These are phyloP conservation scores for Skeletonema potamos DNA, from an alignment of 108 stramenopile species.

Conservation along the genomic window DNA sequence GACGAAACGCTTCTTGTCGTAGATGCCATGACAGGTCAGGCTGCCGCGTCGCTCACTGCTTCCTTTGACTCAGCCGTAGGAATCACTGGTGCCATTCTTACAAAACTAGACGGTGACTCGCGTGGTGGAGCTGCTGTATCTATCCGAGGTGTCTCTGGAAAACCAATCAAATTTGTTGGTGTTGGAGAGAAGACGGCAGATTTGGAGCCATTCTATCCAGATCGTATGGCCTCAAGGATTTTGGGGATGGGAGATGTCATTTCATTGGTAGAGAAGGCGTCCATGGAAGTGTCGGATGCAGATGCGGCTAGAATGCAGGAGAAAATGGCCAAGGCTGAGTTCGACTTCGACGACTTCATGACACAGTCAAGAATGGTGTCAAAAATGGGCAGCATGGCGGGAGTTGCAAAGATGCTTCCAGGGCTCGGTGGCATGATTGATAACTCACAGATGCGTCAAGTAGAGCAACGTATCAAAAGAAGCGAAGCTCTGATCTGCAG, in stretches of 20 bases:
- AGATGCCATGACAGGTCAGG: slow-evolving; percentile 98
- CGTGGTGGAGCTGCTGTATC: slow-evolving; percentile 93
- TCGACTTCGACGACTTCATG: slow-evolving; percentile 95
- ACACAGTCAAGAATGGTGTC: slow-evolving; percentile 82
- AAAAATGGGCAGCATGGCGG: slow-evolving; percentile 89
- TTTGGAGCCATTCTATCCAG: slow-evolving; percentile 96
- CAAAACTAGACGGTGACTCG: slow-evolving; percentile 95
- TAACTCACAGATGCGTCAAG: slow-evolving; percentile 60
- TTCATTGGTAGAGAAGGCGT: slow-evolving; percentile 93
- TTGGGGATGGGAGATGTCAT: slow-evolving; percentile 97
- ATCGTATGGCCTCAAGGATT: slow-evolving; percentile 95
- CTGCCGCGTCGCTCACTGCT: slow-evolving; percentile 92
- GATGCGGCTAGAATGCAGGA: slow-evolving; percentile 82
- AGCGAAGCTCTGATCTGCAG: slow-evolving; percentile 89
- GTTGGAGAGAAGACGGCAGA: slow-evolving; percentile 90
- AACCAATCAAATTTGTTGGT: slow-evolving; percentile 97
- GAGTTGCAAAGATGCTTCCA: slow-evolving; percentile 94
- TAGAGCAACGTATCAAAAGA: slow-evolving; percentile 74
- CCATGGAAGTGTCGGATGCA: slow-evolving; percentile 86
- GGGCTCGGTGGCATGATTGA: slow-evolving; percentile 85
- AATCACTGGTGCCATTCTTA: slow-evolving; percentile 92
- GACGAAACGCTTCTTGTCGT: slow-evolving; percentile 96
- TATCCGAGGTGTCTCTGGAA: slow-evolving; percentile 91
- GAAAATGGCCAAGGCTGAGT: slow-evolving; percentile 86
- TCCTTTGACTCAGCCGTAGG: slow-evolving; percentile 92